Evolutionary conservation across 306 rosid species (phyloP).

Genomic region (Erythrophleum fordii): DNA sequence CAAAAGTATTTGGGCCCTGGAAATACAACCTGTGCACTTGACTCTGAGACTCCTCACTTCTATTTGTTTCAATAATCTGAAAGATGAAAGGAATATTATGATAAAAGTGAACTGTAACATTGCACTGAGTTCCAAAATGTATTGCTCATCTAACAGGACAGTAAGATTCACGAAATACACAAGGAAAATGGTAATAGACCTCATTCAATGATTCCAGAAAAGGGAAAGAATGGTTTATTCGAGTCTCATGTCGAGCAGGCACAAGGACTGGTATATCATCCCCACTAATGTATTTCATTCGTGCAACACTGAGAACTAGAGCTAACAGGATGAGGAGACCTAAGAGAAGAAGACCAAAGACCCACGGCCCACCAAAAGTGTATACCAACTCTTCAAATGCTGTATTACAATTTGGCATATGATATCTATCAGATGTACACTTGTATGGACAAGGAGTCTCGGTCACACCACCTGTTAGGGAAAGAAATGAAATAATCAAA

Average conservation of each 20-base stretch:
- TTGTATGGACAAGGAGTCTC: constrained; percentile 89
- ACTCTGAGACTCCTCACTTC: constrained; percentile 91
- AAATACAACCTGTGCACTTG: constrained; percentile 96
- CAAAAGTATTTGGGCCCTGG: constrained; percentile 96
- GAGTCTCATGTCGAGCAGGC: constrained; percentile 77
- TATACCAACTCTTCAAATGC: constrained; percentile 94
- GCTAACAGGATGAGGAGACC: constrained; percentile 82
- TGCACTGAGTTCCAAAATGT: constrained; percentile 25
- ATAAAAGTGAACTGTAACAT: constrained; percentile 19
- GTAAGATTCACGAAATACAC: constrained; percentile 28
- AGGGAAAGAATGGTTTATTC: constrained; percentile 87
- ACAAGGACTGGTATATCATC: constrained; percentile 68
- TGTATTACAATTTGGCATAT: constrained; percentile 91
- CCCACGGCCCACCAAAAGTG: constrained; percentile 99
- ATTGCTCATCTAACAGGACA: background rate
- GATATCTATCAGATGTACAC: constrained; percentile 94
- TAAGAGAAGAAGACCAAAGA: constrained; percentile 73
- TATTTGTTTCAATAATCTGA: constrained; percentile 94
- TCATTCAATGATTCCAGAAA: constrained; percentile 95
- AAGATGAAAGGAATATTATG: constrained; percentile 38
- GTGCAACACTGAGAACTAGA: constrained; percentile 89
- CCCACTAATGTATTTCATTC: constrained; percentile 76
- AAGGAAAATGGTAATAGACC: constrained; percentile 55
- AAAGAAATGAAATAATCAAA: constrained; percentile 34
- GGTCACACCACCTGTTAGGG: constrained; percentile 81